phyloP scores from a whole-genome alignment of 305 asterid species.

The Fraxinus dipetala region DNA sequence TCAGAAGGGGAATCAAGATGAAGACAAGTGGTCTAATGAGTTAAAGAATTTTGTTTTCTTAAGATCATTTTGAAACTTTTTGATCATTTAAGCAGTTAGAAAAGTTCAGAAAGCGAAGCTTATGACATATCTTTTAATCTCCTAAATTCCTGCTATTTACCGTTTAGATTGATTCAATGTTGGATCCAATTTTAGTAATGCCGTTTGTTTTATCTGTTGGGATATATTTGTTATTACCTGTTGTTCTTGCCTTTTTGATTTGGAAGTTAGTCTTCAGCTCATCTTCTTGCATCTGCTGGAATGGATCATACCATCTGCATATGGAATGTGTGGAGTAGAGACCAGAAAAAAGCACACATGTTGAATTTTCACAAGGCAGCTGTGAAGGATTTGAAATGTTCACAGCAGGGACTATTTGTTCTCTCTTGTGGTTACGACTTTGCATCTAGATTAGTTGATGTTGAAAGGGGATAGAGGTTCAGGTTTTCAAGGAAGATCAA shows the following conservation, averaged over 20 bases:
- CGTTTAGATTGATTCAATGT: neutral
- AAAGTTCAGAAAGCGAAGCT: neutral
- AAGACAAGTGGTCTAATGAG: neutral
- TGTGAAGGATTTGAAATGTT: constrained; percentile 90
- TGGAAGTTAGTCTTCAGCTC: constrained; percentile 61
- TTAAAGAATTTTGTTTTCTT: neutral
- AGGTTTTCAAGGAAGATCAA: constrained; percentile 78
- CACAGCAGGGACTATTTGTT: constrained; percentile 53
- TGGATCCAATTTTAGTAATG: neutral
- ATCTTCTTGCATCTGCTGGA: constrained; percentile 91
- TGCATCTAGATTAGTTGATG: constrained; percentile 73
- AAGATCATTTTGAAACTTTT: neutral
- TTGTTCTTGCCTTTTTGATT: constrained; percentile 34
- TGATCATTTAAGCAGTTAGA: neutral
- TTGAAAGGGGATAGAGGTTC: constrained; percentile 66
- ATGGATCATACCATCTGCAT: constrained; percentile 73
- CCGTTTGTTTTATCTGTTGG: constrained; percentile 3
- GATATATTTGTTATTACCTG: neutral
- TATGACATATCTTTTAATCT: neutral
- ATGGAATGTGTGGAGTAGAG: constrained; percentile 88
- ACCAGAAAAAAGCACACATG: constrained; percentile 52
- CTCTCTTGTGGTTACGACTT: constrained; percentile 95
- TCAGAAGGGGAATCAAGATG: neutral
- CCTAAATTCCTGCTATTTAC: neutral
- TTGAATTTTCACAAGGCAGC: constrained; percentile 63